Conservation (phyloP, 1,284 basidiomycete species). For the Hypsizygus ulmarius region DNA sequence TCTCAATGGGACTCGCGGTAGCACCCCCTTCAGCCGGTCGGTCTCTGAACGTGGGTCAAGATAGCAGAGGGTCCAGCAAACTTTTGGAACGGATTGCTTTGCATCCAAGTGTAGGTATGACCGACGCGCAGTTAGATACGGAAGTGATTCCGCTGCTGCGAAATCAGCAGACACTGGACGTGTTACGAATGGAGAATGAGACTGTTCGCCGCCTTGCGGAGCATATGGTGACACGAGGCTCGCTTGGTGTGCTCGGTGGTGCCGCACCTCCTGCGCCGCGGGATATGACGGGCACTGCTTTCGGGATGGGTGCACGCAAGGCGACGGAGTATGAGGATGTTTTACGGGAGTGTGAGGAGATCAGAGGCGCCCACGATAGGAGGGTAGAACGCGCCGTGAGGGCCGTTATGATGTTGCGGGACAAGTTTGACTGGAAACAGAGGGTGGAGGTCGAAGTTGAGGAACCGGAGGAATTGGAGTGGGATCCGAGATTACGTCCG, state of each 20-base stretch:
- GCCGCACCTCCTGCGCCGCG: slow-evolving; percentile 20
- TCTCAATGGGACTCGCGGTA: slow-evolving; percentile 54
- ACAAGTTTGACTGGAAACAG: slow-evolving; percentile 76
- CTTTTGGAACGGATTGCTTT: slow-evolving; percentile 62
- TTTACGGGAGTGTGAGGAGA: slow-evolving; percentile 60
- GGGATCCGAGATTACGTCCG: slow-evolving; percentile 49
- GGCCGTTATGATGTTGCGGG: slow-evolving; percentile 68
- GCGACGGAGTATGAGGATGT: slow-evolving; percentile 56
- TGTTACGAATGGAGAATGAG: slow-evolving; percentile 63
- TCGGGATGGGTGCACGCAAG: slow-evolving; percentile 26
- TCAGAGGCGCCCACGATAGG: slow-evolving; percentile 64
- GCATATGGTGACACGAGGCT: slow-evolving; percentile 60
- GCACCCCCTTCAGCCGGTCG: slow-evolving; percentile 32
- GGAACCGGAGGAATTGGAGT: slow-evolving; percentile 71
- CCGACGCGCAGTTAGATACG: slow-evolving; percentile 66
- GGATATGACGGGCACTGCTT: slow-evolving; percentile 13
- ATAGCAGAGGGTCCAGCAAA: slow-evolving; percentile 29
- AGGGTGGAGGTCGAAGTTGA: slow-evolving; percentile 69
- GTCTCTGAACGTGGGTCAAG: slow-evolving; percentile 7
- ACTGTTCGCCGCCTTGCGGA: slow-evolving; percentile 66
- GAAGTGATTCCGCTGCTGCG: slow-evolving; percentile 69
- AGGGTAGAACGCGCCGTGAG: slow-evolving; percentile 69
- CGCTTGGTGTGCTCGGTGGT: slow-evolving; percentile 47
- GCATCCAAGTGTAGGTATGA: slow-evolving; percentile 55
- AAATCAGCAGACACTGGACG: slow-evolving; percentile 73